Base-by-base conservation (phyloP, 805 yeast species). In the Saccharomyces mikatae region DNA sequence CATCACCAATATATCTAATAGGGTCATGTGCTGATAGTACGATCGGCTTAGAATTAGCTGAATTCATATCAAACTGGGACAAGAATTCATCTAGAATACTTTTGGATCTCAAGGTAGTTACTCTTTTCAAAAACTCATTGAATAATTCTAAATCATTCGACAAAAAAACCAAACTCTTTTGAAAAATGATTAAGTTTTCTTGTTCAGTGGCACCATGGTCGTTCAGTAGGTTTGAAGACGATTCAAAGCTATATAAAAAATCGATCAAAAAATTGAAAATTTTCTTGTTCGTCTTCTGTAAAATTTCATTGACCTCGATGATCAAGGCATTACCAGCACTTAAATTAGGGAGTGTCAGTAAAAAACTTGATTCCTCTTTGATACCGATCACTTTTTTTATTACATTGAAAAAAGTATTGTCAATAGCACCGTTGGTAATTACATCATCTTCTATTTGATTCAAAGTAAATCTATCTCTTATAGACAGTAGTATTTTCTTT, bases 1-100 rank as follows among this genome's bases (percentile, higher is more conserved):
- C 77, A 66, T 90, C 97, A 27, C 97, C 96, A 17, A 89, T 75
- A 59, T 84, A 91, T 53, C 96, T 76, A 27, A 83, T 75, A 1
- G 97, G 87, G 66, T 92, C 96, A 66, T 86, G 86, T 0, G 87
- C 84, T 8, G 85, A 80, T 47, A 85, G 71, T 30, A 81, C 77
- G 24, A 89, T 74, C 0, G 90, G 87, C 53, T 72, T 71, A 22
- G 68, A 60, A 17, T 62, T 59, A 14, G 56, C 60, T 2, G 66
- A 53, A 17, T 65, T 65, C 6, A 67, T 59, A 60, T 71, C 74
- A 46, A 83, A 72, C 62, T 84, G 90, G 27, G 70, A 71, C 46
- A 81, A 62, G 62, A 91, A 89, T 46, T 89, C 96, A 51, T 82
- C 86, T 4, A 81, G 71, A 3, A 89, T 71, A 4, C 71, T 69